Evolutionary conservation across 116 monocot species (phyloP).

Genomic region (Zostera marina): DNA sequence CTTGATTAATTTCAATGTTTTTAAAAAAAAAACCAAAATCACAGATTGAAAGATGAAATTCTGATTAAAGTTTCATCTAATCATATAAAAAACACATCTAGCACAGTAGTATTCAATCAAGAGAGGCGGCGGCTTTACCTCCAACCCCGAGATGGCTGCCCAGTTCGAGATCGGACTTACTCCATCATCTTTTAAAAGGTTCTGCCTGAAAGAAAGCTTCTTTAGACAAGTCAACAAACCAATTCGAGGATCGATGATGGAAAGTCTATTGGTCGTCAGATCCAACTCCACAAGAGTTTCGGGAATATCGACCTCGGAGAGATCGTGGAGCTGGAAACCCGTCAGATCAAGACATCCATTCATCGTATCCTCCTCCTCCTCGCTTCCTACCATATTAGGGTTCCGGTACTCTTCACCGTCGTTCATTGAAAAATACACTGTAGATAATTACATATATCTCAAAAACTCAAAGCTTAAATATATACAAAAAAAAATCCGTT

Average conservation of each 20-base stretch:
- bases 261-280: constrained; percentile 82
- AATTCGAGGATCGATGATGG: constrained; percentile 53
- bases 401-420: background rate
- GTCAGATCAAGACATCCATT: constrained; percentile 49
- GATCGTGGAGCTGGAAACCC: constrained; percentile 91
- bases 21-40: too few relatives aligned
- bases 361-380: constrained; percentile 9
- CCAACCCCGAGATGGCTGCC: constrained; percentile 38
- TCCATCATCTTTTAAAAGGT: constrained; percentile 59
- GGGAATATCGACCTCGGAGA: constrained; percentile 55
- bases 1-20: too few relatives aligned
- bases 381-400: constrained; percentile 1
- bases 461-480: too few relatives aligned
- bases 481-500: too few relatives aligned
- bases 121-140: constrained; percentile 12
- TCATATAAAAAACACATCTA: too few relatives aligned
- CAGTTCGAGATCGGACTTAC: constrained; percentile 44
- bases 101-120: too few relatives aligned
- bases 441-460: too few relatives aligned
- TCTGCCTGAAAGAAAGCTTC: constrained; percentile 90
- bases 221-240: constrained; percentile 25
- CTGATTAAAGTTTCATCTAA: too few relatives aligned
- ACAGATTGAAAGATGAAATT: too few relatives aligned
- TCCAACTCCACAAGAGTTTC: constrained; percentile 60
- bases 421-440: too few relatives aligned